A percentile compares a stretch with the other conserved stretches of the same genome.
Evolutionary conservation across 805 yeast species (phyloP).

Genomic region (Lipomyces anomalus): DNA sequence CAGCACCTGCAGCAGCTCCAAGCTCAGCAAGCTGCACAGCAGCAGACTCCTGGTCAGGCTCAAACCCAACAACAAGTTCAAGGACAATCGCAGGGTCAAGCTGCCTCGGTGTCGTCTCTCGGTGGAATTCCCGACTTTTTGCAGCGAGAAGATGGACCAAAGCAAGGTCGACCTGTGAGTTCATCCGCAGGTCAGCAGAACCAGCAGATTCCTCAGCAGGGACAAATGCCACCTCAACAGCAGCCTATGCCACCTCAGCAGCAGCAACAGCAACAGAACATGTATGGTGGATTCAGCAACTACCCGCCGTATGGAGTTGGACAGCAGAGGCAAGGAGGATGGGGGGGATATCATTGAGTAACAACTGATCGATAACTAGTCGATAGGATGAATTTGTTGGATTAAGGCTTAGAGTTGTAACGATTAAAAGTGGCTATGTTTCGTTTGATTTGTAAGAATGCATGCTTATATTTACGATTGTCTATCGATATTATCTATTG

Average conservation of each 20-base stretch:
- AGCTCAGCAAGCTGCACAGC: slow-evolving; percentile 5
- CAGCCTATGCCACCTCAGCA: slow-evolving; percentile 18
- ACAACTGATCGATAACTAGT: too few relatives aligned
- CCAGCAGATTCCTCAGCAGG: slow-evolving; percentile 10
- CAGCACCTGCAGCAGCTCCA: slow-evolving; percentile 15
- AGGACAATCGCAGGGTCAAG: slow-evolving; percentile 6
- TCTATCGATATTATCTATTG: too few relatives aligned
- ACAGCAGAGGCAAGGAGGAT: slow-evolving; percentile 20
- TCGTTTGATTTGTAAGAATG: background rate
- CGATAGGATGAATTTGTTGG: too few relatives aligned
- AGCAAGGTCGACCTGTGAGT: slow-evolving; percentile 11
- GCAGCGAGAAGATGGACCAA: slow-evolving; percentile 21
- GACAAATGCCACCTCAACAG: slow-evolving; percentile 18
- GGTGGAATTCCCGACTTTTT: slow-evolving; percentile 25
- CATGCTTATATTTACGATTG: background rate
- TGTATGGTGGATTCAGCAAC: slow-evolving; percentile 21
- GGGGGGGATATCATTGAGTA: slow-evolving; percentile 18
- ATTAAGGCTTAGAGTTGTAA: too few relatives aligned
- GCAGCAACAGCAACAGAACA: slow-evolving; percentile 22
- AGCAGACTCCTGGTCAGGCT: background rate
- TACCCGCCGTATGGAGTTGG: slow-evolving; percentile 20
- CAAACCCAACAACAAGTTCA: slow-evolving; percentile 9
- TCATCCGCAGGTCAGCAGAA: slow-evolving; percentile 15
- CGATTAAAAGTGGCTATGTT: background rate
- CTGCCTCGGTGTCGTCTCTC: slow-evolving; percentile 13